Conservation (phyloP, 1,284 basidiomycete species). For the Ustilago cynodontis region DNA sequence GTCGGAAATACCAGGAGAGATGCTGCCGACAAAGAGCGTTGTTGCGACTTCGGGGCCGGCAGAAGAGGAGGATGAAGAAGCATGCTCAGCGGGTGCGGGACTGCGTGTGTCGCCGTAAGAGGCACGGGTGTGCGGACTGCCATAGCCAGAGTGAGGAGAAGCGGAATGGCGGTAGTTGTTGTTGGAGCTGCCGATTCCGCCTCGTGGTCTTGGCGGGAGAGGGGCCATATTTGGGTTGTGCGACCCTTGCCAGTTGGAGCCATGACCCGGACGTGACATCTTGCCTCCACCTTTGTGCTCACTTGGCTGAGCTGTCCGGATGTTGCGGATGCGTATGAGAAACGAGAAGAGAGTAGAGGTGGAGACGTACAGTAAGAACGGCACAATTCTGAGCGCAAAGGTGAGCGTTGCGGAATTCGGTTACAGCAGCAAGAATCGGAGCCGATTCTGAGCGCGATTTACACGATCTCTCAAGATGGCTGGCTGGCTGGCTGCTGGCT, state of each 20-base stretch:
- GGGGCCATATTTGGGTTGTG: slow-evolving; percentile 63
- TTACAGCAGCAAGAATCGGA: slow-evolving; percentile 1
- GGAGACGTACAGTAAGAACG: not conserved
- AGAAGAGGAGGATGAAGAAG: slow-evolving; percentile 11
- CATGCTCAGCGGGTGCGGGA: slow-evolving; percentile 16
- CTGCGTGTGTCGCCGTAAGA: slow-evolving; percentile 19
- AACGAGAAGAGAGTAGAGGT: not conserved
- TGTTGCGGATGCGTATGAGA: no score
- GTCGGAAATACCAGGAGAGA: slow-evolving; percentile 90
- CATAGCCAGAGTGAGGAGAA: slow-evolving; percentile 34
- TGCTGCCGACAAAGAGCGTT: slow-evolving; percentile 88
- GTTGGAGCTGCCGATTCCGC: slow-evolving; percentile 47
- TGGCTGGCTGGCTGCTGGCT: not conserved
- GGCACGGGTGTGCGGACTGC: slow-evolving; percentile 24
- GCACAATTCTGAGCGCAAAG: not conserved
- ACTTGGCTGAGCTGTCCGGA: not conserved
- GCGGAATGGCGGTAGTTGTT: slow-evolving; percentile 24
- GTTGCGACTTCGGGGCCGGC: slow-evolving; percentile 71
- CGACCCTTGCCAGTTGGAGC: slow-evolving; percentile 50
- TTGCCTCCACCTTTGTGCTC: not conserved
- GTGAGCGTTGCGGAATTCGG: slow-evolving; percentile 2
- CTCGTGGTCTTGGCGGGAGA: slow-evolving; percentile 53
- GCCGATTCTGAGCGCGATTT: slow-evolving; percentile 4
- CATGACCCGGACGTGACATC: slow-evolving; percentile 47
- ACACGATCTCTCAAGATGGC: not conserved